phyloP scores from a whole-genome alignment of 2,329 filamentous ascomycete genomes.

The Xylariaceae sp. region DNA sequence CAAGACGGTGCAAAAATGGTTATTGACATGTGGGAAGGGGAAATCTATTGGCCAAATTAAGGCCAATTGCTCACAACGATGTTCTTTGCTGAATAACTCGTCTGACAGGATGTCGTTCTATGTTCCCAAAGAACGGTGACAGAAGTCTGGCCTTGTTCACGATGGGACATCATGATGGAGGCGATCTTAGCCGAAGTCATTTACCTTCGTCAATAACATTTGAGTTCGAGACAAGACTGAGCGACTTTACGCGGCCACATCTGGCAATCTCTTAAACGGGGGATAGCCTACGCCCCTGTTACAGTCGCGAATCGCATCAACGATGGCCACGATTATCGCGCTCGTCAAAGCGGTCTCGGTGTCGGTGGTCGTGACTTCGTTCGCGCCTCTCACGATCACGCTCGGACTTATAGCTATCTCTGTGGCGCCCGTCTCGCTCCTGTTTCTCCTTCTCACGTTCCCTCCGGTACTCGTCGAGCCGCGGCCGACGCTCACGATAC shows the following conservation, averaged over 20 bases:
- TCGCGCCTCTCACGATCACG: conserved; percentile 39
- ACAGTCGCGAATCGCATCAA: not conserved
- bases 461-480: conserved; percentile 46
- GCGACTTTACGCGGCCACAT: not conserved
- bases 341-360: conserved; percentile 29
- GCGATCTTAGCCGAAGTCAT: too few species aligned
- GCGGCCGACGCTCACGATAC: conserved; percentile 36
- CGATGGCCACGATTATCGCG: conserved; percentile 28
- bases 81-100: too few species aligned
- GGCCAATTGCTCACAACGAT: too few species aligned
- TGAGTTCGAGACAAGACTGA: too few species aligned
- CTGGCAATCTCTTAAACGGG: not conserved
- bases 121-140: too few species aligned
- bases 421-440: conserved; percentile 37
- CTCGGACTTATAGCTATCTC: conserved; percentile 43
- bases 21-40: too few species aligned
- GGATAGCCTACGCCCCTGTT: not conserved
- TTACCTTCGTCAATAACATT: too few species aligned
- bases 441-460: conserved; percentile 41
- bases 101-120: too few species aligned
- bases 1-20: too few species aligned
- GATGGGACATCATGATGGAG: too few species aligned
- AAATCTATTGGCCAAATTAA: too few species aligned
- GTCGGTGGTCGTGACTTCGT: conserved; percentile 25
- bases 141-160: too few species aligned